A percentile compares a stretch with the other conserved stretches of the same genome.
Conservation (phyloP, 768 basidiomycete genomes). For the Cubamyces lactineus region DNA sequence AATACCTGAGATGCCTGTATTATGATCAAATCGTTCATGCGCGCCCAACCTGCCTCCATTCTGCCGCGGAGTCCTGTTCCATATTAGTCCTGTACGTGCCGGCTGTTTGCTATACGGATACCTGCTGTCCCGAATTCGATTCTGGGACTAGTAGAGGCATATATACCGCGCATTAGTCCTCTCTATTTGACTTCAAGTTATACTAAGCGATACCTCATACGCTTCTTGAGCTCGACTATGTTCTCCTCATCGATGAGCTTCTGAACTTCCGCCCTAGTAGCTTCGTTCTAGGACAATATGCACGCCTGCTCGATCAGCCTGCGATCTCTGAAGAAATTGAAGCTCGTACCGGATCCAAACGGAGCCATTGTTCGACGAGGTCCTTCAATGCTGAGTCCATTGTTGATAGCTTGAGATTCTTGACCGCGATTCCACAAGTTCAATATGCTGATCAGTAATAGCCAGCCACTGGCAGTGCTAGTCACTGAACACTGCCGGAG, state of each 20-base stretch:
- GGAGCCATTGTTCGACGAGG: slow-evolving; percentile 56
- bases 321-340: background rate
- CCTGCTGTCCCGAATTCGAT: slow-evolving; percentile 92
- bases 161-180: too few species aligned
- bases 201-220: slow-evolving; percentile 51
- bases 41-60: slow-evolving; percentile 91
- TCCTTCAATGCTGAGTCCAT: slow-evolving; percentile 37
- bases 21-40: slow-evolving; percentile 87
- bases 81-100: background rate
- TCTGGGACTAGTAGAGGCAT: slow-evolving; percentile 51
- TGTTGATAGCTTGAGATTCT: background rate
- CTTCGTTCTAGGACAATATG: slow-evolving; percentile 49
- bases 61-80: slow-evolving; percentile 67
- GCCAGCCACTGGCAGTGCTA: too few species aligned
- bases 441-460: too few species aligned
- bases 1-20: slow-evolving; percentile 82
- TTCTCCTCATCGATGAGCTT: slow-evolving; percentile 47
- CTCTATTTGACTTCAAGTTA: background rate
- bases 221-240: slow-evolving; percentile 52
- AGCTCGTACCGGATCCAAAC: slow-evolving; percentile 47
- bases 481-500: too few species aligned
- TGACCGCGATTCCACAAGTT: too few species aligned
- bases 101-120: slow-evolving; percentile 27
- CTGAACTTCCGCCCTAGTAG: slow-evolving; percentile 53
- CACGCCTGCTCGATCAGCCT: background rate